Percentiles rank a stretch among this genome's conserved stretches.
Evolutionary conservation across 768 basidiomycete species (phyloP).

Genomic region (Pleurotus cornucopiae): DNA sequence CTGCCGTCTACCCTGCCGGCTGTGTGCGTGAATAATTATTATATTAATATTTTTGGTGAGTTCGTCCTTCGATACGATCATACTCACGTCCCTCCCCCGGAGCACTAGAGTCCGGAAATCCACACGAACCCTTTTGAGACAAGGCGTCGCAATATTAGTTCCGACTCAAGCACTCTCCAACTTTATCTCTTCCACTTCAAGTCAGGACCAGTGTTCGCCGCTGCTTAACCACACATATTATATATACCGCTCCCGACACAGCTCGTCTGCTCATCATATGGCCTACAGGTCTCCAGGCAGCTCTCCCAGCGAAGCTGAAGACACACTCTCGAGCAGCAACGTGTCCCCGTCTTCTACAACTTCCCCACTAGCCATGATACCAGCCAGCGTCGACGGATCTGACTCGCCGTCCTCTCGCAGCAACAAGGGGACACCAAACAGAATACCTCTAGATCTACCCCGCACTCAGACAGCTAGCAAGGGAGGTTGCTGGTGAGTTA

Average conservation of each 20-base stretch:
- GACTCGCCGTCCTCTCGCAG: slow-evolving; percentile 21
- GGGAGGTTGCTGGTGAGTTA: slow-evolving; percentile 76
- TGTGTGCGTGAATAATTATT: slow-evolving; percentile 20
- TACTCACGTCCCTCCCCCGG: not conserved
- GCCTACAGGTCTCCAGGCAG: slow-evolving; percentile 44
- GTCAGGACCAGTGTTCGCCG: not conserved
- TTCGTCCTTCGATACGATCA: not conserved
- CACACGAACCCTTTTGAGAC: not conserved
- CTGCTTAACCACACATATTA: not conserved
- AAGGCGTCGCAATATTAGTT: not conserved
- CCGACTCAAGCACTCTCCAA: not conserved
- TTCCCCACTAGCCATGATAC: slow-evolving; percentile 33
- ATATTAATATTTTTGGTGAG: slow-evolving; percentile 26
- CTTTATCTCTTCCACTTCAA: no score
- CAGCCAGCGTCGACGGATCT: slow-evolving; percentile 22
- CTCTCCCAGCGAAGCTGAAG: slow-evolving; percentile 29
- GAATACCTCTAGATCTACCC: slow-evolving; percentile 44
- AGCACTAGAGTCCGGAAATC: not conserved
- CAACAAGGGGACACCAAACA: slow-evolving; percentile 42
- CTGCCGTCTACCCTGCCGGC: slow-evolving; percentile 30
- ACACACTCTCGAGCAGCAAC: not conserved
- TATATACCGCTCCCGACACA: not conserved
- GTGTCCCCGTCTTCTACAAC: slow-evolving; percentile 27
- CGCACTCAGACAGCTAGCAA: slow-evolving; percentile 54
- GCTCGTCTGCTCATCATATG: slow-evolving; percentile 28